These are phyloP conservation scores for Hypoxylon subgilvum DNA, from an alignment of 495 filamentous ascomycete species.

Conservation along the genomic window DNA sequence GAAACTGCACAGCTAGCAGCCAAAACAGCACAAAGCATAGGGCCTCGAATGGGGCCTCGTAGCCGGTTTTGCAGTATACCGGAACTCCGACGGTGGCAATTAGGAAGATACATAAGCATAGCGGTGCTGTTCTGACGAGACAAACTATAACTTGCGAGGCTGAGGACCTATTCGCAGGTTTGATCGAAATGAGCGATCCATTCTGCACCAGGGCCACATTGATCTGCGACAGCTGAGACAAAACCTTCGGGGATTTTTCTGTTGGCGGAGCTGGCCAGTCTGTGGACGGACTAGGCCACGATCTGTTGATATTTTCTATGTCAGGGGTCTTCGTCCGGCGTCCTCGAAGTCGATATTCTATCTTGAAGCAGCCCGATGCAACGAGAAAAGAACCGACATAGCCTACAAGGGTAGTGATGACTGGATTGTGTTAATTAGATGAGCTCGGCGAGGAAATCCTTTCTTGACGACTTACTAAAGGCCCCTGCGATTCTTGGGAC, in stretches of 20 bases:
- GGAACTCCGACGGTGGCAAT: constrained; percentile 33
- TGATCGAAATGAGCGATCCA: constrained; percentile 6
- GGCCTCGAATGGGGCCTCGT: constrained; percentile 44
- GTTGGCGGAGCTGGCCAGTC: constrained; percentile 31
- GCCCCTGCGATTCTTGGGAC: constrained; percentile 46
- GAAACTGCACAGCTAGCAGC: constrained; percentile 48
- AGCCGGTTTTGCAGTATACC: constrained; percentile 20
- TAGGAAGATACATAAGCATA: constrained; percentile 32
- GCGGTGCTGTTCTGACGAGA: constrained; percentile 38
- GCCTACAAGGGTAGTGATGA: constrained; percentile 26
- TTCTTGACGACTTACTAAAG: constrained; percentile 42
- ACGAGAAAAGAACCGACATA: constrained; percentile 27
- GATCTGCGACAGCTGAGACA: constrained; percentile 26
- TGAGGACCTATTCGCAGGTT: neutral
- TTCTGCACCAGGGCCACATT: constrained; percentile 20
- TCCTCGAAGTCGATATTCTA: constrained; percentile 31
- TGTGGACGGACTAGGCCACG: constrained; percentile 38
- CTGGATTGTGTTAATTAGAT: constrained; percentile 21
- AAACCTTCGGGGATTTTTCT: constrained; percentile 1
- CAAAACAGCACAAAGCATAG: constrained; percentile 49
- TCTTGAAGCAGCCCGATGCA: constrained; percentile 23
- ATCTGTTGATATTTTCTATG: constrained; percentile 31
- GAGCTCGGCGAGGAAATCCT: neutral
- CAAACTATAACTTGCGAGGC: constrained; percentile 17
- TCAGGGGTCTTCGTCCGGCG: constrained; percentile 13